These are phyloP conservation scores for Leucosporidium yakuticum DNA, from an alignment of 768 basidiomycete species.

Conservation along the genomic window DNA sequence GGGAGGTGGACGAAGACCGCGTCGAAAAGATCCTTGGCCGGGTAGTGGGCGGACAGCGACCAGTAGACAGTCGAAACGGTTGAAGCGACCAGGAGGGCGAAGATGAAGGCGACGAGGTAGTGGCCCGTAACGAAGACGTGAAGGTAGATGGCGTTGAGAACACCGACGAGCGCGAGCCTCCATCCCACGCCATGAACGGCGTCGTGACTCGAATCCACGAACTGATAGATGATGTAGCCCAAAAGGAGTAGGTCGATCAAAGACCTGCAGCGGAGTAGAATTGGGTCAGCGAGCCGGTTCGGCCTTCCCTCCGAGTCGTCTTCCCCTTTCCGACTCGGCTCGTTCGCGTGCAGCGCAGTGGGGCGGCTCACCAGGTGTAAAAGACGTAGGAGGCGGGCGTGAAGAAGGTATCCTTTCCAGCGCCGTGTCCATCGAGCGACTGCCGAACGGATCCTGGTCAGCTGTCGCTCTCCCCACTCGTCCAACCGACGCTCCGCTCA, in stretches of 20 bases:
- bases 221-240: slow-evolving; percentile 65
- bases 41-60: slow-evolving; percentile 78
- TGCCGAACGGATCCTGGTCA: neutral
- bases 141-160: slow-evolving; percentile 74
- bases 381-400: slow-evolving; percentile 93
- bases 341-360: neutral
- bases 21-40: slow-evolving; percentile 52
- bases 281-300: too few species aligned
- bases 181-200: slow-evolving; percentile 84
- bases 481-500: neutral
- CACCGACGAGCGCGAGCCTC: slow-evolving; percentile 79
- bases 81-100: slow-evolving; percentile 80
- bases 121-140: slow-evolving; percentile 49
- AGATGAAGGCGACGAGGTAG: slow-evolving; percentile 65
- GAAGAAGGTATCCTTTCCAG: slow-evolving; percentile 77
- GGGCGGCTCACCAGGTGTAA: slow-evolving; percentile 64
- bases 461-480: neutral
- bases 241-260: slow-evolving; percentile 70
- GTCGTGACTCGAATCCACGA: slow-evolving; percentile 32
- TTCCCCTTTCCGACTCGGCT: neutral
- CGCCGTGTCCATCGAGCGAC: neutral
- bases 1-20: slow-evolving; percentile 81
- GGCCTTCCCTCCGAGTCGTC: too few species aligned
- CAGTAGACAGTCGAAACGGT: slow-evolving; percentile 57
- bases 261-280: slow-evolving; percentile 26